Evolutionary conservation across 257 asterid genomes (phyloP).

Genomic region (Ilex asprella): DNA sequence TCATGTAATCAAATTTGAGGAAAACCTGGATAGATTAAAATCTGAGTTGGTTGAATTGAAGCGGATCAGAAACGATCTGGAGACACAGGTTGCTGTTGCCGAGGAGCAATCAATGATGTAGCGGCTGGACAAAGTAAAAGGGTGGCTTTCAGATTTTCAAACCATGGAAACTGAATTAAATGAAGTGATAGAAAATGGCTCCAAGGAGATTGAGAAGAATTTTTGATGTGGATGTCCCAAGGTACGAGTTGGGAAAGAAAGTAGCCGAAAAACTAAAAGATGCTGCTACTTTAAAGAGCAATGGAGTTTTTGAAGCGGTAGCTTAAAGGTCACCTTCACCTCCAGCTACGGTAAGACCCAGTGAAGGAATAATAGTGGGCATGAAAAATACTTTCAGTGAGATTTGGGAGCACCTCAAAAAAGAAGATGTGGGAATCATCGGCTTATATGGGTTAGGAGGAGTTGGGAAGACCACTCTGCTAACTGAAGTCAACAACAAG

Average conservation of each 20-base stretch:
- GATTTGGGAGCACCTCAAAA: neutral
- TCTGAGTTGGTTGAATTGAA: neutral
- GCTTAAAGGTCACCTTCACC: neutral
- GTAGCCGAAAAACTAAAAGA: neutral
- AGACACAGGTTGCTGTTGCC: neutral
- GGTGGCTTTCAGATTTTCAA: neutral
- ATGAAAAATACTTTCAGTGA: no score
- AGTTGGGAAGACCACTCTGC: no score
- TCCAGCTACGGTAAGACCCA: neutral
- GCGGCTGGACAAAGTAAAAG: neutral
- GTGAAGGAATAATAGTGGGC: neutral
- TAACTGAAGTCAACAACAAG: no score
- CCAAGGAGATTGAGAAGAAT: neutral
- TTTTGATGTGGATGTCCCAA: no score
- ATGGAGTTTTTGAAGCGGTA: neutral
- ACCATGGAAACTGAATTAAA: neutral
- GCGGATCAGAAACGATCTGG: neutral
- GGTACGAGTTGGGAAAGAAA: neutral
- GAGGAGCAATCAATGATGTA: neutral
- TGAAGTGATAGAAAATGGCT: neutral
- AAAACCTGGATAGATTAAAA: neutral
- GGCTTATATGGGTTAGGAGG: no score
- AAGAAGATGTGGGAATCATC: no score
- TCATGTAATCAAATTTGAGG: neutral
- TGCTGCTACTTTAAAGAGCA: neutral